Base-by-base conservation (phyloP, 2,329 filamentous ascomycete species). In the Pyrenophora graminea region DNA sequence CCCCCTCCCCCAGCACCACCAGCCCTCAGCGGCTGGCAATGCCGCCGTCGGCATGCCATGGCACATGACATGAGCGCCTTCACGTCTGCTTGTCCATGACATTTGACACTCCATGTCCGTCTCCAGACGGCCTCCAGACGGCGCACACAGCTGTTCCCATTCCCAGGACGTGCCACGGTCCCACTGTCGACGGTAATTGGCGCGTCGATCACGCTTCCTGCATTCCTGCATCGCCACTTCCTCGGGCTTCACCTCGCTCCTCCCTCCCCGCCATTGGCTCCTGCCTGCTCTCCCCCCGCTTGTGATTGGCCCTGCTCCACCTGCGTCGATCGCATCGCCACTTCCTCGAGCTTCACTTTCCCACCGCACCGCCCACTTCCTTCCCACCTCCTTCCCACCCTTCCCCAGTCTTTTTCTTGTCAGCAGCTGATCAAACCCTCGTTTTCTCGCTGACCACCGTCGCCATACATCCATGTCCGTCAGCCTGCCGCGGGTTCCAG, bases 141-240 rank as follows among this genome's bases (percentile, higher is more conserved):
- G 15, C 15, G 15, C 15, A 15, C 15, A 15, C 15, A 15, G 15
- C 15, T 15, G 15, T 15, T 15, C 15, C 15, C 39, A 42, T 13
- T 7, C 12, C 17, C n/a, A 17, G 13, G n/a, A 17, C 32, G 13
- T 34, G 32, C 32, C 9, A 34, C 12, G 12, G 32, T 17, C 8
- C 6, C 3, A 17, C 32, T 7, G 27, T 27, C 39, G 27, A 33
- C 40, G 40, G 27, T 6, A 18, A 25, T 32, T 36, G 40, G 30
- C 40, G 23, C n/a, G 27, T 31, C 30, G 30, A 21, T 21, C 18
- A 30, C 40, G 12, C 21, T 18, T 46, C 37, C 34, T 21, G 30
- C 47, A 39, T 18, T 46, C 37, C 34, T 21, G 30, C 47, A 39
- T 50, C 31, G 48, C 48, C 48, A 50, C 48, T 45, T 39, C 48